These are phyloP conservation scores for Scolecobasidium constrictum DNA, from an alignment of 2,329 filamentous ascomycete genomes.

Conservation along the genomic window DNA sequence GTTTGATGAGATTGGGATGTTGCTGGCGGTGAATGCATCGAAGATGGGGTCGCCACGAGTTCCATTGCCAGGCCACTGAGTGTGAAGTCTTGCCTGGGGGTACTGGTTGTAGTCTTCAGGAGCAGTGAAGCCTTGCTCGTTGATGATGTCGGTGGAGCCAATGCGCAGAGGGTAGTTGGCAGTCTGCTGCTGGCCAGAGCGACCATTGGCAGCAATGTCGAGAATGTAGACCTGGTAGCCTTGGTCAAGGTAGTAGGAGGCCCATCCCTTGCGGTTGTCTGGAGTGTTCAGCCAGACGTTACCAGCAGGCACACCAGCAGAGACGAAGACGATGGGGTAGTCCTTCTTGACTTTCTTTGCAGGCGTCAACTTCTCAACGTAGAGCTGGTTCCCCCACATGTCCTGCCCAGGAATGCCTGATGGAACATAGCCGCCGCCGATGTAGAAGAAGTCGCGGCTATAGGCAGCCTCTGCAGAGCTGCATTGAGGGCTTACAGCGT, in stretches of 20 bases:
- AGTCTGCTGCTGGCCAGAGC: slow-evolving; percentile 17
- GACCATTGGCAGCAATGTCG: slow-evolving; percentile 36
- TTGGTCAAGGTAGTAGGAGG: slow-evolving; percentile 34
- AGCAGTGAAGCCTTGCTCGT: slow-evolving; percentile 24
- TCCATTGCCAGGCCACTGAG: slow-evolving; percentile 28
- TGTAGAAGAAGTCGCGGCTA: slow-evolving; percentile 4
- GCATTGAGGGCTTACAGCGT: not conserved
- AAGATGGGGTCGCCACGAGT: slow-evolving; percentile 35
- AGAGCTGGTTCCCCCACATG: slow-evolving; percentile 15
- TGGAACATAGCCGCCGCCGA: slow-evolving; percentile 2
- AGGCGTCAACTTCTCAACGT: slow-evolving; percentile 20
- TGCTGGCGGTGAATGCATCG: slow-evolving; percentile 33
- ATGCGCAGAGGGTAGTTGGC: slow-evolving; percentile 27
- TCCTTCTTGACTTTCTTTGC: not conserved
- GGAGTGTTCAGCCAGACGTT: slow-evolving; percentile 34
- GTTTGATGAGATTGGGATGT: slow-evolving; percentile 18
- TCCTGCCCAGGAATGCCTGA: not conserved
- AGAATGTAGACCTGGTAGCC: slow-evolving; percentile 38
- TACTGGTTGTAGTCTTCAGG: slow-evolving; percentile 25
- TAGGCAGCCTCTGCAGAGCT: not conserved
- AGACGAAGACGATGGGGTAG: slow-evolving; percentile 20
- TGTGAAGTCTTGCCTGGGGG: slow-evolving; percentile 32
- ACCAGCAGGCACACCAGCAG: slow-evolving; percentile 19
- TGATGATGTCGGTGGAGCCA: slow-evolving; percentile 14
- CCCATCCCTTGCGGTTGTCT: slow-evolving; percentile 38